Evolutionary conservation across 164 flowering plant species (phyloP).

Genomic region (Vitis cinerea): DNA sequence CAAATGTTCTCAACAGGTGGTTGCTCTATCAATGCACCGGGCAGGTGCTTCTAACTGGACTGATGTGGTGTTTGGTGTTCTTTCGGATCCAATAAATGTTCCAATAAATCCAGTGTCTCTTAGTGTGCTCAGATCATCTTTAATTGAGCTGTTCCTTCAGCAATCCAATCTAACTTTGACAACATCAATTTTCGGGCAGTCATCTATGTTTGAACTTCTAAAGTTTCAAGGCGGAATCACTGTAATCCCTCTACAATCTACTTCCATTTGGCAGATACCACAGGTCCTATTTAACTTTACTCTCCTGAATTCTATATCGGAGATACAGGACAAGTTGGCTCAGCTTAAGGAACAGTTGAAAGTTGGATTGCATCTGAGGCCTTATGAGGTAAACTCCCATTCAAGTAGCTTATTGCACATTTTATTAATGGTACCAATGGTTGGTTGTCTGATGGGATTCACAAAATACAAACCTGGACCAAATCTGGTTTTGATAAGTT

Average conservation of each 20-base stretch:
- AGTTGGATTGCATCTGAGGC: slow-evolving; percentile 53
- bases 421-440: neutral
- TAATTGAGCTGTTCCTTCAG: slow-evolving; percentile 55
- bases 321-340: slow-evolving; percentile 42
- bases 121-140: slow-evolving; percentile 60
- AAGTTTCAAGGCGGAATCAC: slow-evolving; percentile 74
- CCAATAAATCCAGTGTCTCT: slow-evolving; percentile 46
- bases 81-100: slow-evolving; percentile 53
- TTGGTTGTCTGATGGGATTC: neutral
- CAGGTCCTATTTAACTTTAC: slow-evolving; percentile 70
- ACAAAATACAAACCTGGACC: neutral
- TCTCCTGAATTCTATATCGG: slow-evolving; percentile 56
- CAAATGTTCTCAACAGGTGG: slow-evolving; percentile 43
- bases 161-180: slow-evolving; percentile 59
- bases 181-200: slow-evolving; percentile 54
- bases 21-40: slow-evolving; percentile 61
- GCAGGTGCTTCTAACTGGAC: slow-evolving; percentile 46
- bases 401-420: neutral
- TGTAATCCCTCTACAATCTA: slow-evolving; percentile 43
- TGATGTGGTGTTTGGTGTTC: slow-evolving; percentile 67
- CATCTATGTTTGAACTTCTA: slow-evolving; percentile 61
- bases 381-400: slow-evolving; percentile 50
- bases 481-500: neutral
- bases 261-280: slow-evolving; percentile 41
- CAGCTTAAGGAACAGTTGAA: slow-evolving; percentile 59